phyloP scores from a whole-genome alignment of 768 basidiomycete species.

The Tulasnella calospora region DNA sequence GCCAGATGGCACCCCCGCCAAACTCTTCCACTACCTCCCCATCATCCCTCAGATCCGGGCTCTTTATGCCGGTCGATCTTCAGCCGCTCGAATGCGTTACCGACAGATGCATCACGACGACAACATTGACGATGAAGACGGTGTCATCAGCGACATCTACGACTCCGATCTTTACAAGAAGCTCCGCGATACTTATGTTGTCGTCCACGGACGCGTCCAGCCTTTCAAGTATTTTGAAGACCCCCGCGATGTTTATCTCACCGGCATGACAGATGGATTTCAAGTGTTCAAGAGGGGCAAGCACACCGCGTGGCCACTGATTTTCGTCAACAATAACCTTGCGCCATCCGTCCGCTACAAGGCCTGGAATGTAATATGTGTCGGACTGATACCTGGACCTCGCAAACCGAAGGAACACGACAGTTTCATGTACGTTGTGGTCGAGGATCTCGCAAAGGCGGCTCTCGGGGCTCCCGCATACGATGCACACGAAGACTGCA shows the following conservation, averaged over 20 bases:
- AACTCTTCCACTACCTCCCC: background rate
- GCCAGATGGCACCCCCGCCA: background rate
- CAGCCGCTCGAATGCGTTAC: background rate
- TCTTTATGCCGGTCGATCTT: background rate
- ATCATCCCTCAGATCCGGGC: background rate
- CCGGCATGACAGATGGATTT: conserved; percentile 38
- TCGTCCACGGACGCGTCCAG: background rate
- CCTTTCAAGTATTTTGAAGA: background rate
- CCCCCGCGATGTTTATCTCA: background rate
- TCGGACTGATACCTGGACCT: conserved; percentile 48
- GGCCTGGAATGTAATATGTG: conserved; percentile 37
- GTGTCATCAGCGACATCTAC: background rate
- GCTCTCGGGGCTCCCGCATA: conserved; percentile 36
- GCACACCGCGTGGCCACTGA: conserved; percentile 41
- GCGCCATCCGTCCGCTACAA: conserved; percentile 37
- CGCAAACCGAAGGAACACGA: conserved; percentile 41
- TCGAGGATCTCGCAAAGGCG: conserved; percentile 39
- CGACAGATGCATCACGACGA: background rate
- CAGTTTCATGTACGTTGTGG: conserved; percentile 40
- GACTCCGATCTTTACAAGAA: background rate
- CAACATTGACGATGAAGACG: background rate
- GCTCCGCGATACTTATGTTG: background rate
- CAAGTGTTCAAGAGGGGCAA: conserved; percentile 37
- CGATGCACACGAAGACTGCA: conserved; percentile 31
- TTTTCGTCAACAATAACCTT: conserved; percentile 45